Base-by-base conservation (phyloP, 2,329 filamentous ascomycete species). In the Zopfia rhizophila region DNA sequence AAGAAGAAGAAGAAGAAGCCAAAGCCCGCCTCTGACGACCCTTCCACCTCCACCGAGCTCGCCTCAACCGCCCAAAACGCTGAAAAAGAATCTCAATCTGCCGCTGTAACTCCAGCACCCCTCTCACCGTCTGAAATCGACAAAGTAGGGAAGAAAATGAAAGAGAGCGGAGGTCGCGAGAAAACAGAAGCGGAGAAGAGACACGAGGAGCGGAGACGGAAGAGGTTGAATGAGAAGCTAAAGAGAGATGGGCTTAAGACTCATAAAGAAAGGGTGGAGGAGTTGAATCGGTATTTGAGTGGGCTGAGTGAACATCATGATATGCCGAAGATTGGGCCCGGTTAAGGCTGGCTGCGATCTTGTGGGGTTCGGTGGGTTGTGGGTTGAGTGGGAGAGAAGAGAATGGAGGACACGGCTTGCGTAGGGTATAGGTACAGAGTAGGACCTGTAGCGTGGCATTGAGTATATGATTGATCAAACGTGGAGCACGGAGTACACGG, bases 231-330 rank as follows among this genome's bases (percentile, higher is more conserved):
- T 60, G 88, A 96, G 63, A 80, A 91, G 52, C 77, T 95, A 31
- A 86, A 89, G 66, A 85, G 88, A 11, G 92, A 97, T 69, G 87
- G 95, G 12, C 84, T 93, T 58, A 97, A 97, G 79, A 96, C 92
- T 21, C 94, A 99, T 73, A 97, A 97, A 71, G 90, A 99, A 77
- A 86, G 91, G 8, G 93, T 99, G 30, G 92, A 97, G 72, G 91
- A 97, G 70, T 77, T 97, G 60, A 99, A 99, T 70, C 90, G 89
- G 54, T 97, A 97, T 70, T 77, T 99, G 24, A 94, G 90, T 56
- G 89, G 87, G 56, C 75, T 99, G 65, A 96, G 90, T 74, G 94
- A 99, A 75, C 94, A 99, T 75, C 93, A 99, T 73, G 94, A 99
- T 70, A 99, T 99, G 75, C 80, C 80, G 6, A 75, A 79, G 56